A percentile compares a stretch with the other conserved stretches of the same genome.
Evolutionary conservation across 2,329 filamentous ascomycete genomes (phyloP).

Genomic region (Penicillium freii): DNA sequence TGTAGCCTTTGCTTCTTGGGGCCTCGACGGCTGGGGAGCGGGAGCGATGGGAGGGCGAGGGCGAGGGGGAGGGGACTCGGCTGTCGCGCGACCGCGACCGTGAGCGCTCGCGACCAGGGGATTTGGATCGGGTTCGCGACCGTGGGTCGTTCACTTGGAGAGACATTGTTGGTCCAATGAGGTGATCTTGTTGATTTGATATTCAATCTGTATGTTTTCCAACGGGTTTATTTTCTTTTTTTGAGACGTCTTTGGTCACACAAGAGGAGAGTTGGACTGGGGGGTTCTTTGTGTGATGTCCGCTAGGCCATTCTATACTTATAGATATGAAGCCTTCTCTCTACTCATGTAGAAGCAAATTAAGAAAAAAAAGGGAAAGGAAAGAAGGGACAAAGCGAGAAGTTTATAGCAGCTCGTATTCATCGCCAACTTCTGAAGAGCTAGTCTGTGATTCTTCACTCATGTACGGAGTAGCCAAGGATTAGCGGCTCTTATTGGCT

Average conservation of each 20-base stretch:
- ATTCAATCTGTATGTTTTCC: background rate
- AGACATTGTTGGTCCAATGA: constrained; percentile 28
- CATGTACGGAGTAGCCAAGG: background rate
- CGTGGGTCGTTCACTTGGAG: constrained; percentile 43
- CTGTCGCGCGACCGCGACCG: constrained; percentile 45
- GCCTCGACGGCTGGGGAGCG: constrained; percentile 25
- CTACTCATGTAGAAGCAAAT: background rate
- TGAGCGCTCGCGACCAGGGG: constrained; percentile 46
- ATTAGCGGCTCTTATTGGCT: constrained; percentile 4
- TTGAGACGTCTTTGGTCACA: background rate
- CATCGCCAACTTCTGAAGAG: background rate
- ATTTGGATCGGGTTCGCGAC: constrained; percentile 47
- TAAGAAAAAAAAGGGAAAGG: background rate
- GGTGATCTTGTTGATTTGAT: background rate
- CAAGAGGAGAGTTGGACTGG: background rate
- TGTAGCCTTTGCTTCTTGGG: constrained; percentile 13
- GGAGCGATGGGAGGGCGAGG: constrained; percentile 23
- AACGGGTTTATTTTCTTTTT: background rate
- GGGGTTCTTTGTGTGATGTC: background rate
- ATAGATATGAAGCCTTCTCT: background rate
- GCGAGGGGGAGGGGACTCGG: constrained; percentile 33
- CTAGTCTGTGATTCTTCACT: background rate
- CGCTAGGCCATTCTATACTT: background rate
- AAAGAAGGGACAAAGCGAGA: background rate
- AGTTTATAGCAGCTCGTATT: constrained; percentile 1